These are phyloP conservation scores for Phylloporus scabripes DNA, from an alignment of 768 basidiomycete species.

Conservation along the genomic window DNA sequence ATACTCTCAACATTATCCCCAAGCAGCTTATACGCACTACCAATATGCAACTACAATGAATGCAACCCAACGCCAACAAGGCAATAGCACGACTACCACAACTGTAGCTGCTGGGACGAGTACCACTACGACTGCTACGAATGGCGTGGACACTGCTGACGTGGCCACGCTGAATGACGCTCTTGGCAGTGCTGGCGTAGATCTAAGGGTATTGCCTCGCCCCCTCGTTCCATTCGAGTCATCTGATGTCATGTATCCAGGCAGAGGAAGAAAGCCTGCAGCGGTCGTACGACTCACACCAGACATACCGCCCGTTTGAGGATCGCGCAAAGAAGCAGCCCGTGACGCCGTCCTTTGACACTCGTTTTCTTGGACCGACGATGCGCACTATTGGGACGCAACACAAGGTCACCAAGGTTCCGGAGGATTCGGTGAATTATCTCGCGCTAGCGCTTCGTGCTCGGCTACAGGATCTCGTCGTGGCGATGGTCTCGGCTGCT, in stretches of 20 bases:
- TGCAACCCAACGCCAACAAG: conserved; percentile 28
- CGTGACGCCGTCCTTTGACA: conserved; percentile 61
- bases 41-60: conserved; percentile 30
- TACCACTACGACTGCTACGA: conserved; percentile 22
- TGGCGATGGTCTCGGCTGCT: conserved; percentile 61
- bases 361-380: conserved; percentile 54
- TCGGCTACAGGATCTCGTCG: conserved; percentile 65
- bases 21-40: conserved; percentile 41
- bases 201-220: conserved; percentile 54
- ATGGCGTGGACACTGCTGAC: conserved; percentile 57
- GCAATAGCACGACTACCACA: conserved; percentile 12
- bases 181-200: conserved; percentile 80
- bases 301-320: conserved; percentile 60
- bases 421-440: conserved; percentile 72
- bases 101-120: conserved; percentile 14
- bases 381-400: conserved; percentile 64
- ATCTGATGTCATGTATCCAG: conserved; percentile 36
- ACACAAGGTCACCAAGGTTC: conserved; percentile 62
- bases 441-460: conserved; percentile 73
- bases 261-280: conserved; percentile 84
- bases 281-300: conserved; percentile 55
- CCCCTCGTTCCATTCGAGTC: neutral
- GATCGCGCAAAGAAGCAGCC: conserved; percentile 81
- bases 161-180: conserved; percentile 80
- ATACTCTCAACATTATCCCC: conserved; percentile 35